Base-by-base conservation (phyloP, 257 asterid species). In the Salvia miltiorrhiza region DNA sequence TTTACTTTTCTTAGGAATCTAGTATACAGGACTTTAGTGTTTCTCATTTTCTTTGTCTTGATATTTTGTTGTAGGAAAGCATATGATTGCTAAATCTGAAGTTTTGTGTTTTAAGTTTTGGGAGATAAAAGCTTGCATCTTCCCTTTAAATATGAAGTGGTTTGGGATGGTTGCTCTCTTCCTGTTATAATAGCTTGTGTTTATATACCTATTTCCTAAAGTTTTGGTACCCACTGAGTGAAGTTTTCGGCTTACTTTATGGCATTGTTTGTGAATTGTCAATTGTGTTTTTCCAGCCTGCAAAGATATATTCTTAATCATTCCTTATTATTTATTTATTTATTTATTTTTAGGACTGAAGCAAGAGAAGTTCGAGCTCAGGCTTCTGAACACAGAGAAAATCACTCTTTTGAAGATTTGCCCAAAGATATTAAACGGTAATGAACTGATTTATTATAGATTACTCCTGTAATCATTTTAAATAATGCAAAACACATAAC, bases 391-490 rank as follows among this genome's bases (percentile, higher is more conserved):
- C 64, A 41, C 49, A 52, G 45, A 69, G 77, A 73, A 54, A 20
- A 17, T 7, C 61, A 55, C 32, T 35, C 70, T 43, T 67, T 64
- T 11, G 74, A 49, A 49, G 73, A 75, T 67, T 74, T 90, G 75
- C 92, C 97, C 48, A 76, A 75, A 56, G 73, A 63, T 78, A 71
- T 90, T 71, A 78, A 80, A 73, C 79, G 86, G 98, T 90, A 81
- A 68, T 45, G 9, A 28, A 0, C 1, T 10, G 11, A 12, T 35
- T 35, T 35, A 26, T 26, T 26, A 7, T 35, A 35, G 40, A 9
- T 35, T 35, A 8, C 40, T 7, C 40, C 40, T 54, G 65, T 17
- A 20, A 37, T 35, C 10, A 19, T 35, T 32, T n/a, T 17, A 26
- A 17, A 37, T 9, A 9, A 17, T 35, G 49, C 48, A 37, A 9